Conservation (phyloP, 176 grass and related monocot genomes). For the Raddia guianensis region DNA sequence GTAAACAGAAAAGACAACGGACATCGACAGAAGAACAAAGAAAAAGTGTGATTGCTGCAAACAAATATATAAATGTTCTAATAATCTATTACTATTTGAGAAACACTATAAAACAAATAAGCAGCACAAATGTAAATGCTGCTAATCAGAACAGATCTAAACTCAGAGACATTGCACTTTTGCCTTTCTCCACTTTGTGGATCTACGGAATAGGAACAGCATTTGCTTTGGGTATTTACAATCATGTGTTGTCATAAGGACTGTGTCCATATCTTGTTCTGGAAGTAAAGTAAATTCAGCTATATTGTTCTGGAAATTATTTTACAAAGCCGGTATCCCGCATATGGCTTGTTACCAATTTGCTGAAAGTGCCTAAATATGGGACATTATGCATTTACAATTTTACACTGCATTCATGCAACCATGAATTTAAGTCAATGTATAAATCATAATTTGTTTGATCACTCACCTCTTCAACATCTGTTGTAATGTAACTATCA, state of each 20-base stretch:
- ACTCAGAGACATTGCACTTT: not conserved
- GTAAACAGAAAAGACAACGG: constrained; percentile 7
- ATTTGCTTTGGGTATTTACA: constrained; percentile 6
- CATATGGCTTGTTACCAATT: not conserved
- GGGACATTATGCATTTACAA: not conserved
- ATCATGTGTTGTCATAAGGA: not conserved
- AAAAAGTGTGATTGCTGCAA: constrained; percentile 4
- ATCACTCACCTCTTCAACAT: constrained; percentile 9
- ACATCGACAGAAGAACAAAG: constrained; percentile 6
- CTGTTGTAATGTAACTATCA: constrained; percentile 14
- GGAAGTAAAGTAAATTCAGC: constrained; percentile 7
- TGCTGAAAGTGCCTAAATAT: not conserved
- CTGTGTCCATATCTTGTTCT: not conserved
- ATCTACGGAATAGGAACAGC: not conserved
- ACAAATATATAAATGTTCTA: not conserved
- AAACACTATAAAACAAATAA: constrained; percentile 20
- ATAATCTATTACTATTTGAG: constrained; percentile 22
- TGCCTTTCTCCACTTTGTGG: not conserved
- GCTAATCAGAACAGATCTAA: not conserved
- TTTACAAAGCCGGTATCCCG: not conserved
- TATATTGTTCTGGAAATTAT: not conserved
- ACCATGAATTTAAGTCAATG: constrained; percentile 10
- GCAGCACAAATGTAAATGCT: not conserved
- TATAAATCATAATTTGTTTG: constrained; percentile 3
- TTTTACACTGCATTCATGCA: not conserved